phyloP scores from a whole-genome alignment of 2,329 filamentous ascomycete genomes.

The Monilinia fructicola region DNA sequence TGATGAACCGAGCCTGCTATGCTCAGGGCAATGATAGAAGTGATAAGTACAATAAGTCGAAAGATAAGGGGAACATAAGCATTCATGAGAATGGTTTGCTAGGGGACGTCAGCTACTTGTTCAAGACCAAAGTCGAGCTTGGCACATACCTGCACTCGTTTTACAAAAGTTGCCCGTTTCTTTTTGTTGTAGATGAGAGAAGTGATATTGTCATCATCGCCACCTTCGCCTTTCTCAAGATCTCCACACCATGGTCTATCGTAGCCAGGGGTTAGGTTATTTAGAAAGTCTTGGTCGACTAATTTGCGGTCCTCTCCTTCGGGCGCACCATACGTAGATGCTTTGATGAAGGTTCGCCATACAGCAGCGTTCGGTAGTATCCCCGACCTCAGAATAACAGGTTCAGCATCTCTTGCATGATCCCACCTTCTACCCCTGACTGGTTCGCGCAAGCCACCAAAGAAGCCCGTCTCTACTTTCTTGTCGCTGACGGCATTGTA shows the following conservation, averaged over 20 bases:
- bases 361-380: constrained; percentile 30
- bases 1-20: constrained; percentile 74
- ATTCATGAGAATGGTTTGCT: constrained; percentile 40
- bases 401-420: constrained; percentile 40
- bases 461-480: constrained; percentile 38
- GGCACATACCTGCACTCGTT: constrained; percentile 36
- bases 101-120: constrained; percentile 22
- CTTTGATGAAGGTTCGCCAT: constrained; percentile 39
- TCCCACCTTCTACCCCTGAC: constrained; percentile 42
- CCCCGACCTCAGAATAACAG: constrained; percentile 39
- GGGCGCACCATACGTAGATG: constrained; percentile 39
- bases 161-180: constrained; percentile 33
- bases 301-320: constrained; percentile 33
- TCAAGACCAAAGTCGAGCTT: not conserved
- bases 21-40: constrained; percentile 78
- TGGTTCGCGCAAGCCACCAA: constrained; percentile 39
- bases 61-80: constrained; percentile 81
- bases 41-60: constrained; percentile 77
- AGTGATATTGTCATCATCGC: constrained; percentile 36
- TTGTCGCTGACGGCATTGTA: constrained; percentile 29
- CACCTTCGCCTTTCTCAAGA: constrained; percentile 31
- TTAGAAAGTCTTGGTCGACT: constrained; percentile 37
- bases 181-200: constrained; percentile 37
- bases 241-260: constrained; percentile 41
- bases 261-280: constrained; percentile 40